phyloP scores from a whole-genome alignment of 768 basidiomycete species.

The Steccherinum ochraceum region DNA sequence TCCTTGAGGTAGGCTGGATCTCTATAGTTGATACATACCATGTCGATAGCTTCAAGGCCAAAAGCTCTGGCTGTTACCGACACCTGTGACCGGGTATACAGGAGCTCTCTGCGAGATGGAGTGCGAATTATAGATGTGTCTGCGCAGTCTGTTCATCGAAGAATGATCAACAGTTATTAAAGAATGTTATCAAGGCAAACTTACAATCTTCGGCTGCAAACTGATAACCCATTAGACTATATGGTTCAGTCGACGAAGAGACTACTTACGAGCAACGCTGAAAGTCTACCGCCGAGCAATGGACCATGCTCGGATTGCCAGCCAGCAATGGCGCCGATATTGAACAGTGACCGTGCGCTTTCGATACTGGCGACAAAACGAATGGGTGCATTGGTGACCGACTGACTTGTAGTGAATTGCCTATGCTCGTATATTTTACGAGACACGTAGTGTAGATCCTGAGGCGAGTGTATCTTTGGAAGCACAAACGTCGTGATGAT shows the following conservation, averaged over 20 bases:
- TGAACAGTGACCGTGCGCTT: slow-evolving; percentile 67
- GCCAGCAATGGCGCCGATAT: slow-evolving; percentile 60
- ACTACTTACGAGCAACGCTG: slow-evolving; percentile 56
- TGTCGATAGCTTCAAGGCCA: slow-evolving; percentile 81
- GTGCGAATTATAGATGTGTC: slow-evolving; percentile 81
- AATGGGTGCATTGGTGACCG: slow-evolving; percentile 28
- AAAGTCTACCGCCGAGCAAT: slow-evolving; percentile 45
- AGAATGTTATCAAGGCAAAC: slow-evolving; percentile 17
- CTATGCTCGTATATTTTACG: slow-evolving; percentile 32
- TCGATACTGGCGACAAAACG: slow-evolving; percentile 79
- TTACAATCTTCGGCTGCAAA: slow-evolving; percentile 94
- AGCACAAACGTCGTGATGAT: slow-evolving; percentile 65
- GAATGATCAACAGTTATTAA: neutral
- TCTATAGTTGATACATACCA: slow-evolving; percentile 91
- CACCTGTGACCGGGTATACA: slow-evolving; percentile 79
- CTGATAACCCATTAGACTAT: slow-evolving; percentile 32
- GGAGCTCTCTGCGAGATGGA: slow-evolving; percentile 63
- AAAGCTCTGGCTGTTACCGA: slow-evolving; percentile 81
- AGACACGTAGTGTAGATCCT: slow-evolving; percentile 61
- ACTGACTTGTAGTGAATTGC: slow-evolving; percentile 14
- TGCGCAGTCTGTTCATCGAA: slow-evolving; percentile 63
- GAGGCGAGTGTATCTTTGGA: slow-evolving; percentile 73
- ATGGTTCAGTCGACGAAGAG: neutral
- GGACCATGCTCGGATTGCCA: slow-evolving; percentile 51
- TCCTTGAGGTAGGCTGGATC: slow-evolving; percentile 57